phyloP scores from a whole-genome alignment of 2,329 filamentous ascomycete genomes.

The Phoma sp. region DNA sequence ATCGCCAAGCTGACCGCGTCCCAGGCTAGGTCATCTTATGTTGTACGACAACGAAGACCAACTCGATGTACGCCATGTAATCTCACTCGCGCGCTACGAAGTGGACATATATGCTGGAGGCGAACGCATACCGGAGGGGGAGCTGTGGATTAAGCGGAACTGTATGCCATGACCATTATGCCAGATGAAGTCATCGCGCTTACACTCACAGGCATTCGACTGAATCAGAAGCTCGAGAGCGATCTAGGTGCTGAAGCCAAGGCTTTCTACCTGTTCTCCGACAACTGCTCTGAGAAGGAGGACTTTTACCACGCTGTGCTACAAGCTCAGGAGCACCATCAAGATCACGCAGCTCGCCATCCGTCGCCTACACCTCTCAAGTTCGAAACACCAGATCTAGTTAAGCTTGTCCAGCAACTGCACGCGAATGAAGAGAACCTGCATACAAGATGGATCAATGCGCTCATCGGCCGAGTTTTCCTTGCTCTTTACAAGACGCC shows the following conservation, averaged over 20 bases:
- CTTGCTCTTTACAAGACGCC: conserved; percentile 85
- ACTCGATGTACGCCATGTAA: conserved; percentile 93
- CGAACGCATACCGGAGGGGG: conserved; percentile 80
- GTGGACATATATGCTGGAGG: conserved; percentile 85
- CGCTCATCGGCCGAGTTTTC: conserved; percentile 85
- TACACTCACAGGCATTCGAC: conserved; percentile 61
- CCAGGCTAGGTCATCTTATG: conserved; percentile 82
- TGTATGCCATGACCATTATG: conserved; percentile 52
- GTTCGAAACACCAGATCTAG: conserved; percentile 85
- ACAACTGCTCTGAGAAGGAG: conserved; percentile 95
- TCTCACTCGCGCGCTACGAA: conserved; percentile 86
- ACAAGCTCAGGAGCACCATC: conserved; percentile 77
- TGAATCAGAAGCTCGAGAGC: conserved; percentile 69
- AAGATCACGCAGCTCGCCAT: conserved; percentile 56
- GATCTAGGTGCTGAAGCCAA: conserved; percentile 68
- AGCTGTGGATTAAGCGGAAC: conserved; percentile 94
- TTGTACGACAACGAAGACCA: conserved; percentile 96
- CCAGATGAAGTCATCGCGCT: not conserved
- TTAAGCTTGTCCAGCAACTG: conserved; percentile 85
- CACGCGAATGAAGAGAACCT: conserved; percentile 91
- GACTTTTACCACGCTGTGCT: conserved; percentile 97
- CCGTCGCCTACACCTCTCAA: conserved; percentile 72
- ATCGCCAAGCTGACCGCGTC: conserved; percentile 15
- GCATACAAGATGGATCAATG: conserved; percentile 93
- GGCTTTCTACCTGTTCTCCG: conserved; percentile 92